Evolutionary conservation across 2,329 filamentous ascomycete genomes (phyloP), one percentile per base, ranked within the genome.

Genomic region (Fusarium falciforme): DNA sequence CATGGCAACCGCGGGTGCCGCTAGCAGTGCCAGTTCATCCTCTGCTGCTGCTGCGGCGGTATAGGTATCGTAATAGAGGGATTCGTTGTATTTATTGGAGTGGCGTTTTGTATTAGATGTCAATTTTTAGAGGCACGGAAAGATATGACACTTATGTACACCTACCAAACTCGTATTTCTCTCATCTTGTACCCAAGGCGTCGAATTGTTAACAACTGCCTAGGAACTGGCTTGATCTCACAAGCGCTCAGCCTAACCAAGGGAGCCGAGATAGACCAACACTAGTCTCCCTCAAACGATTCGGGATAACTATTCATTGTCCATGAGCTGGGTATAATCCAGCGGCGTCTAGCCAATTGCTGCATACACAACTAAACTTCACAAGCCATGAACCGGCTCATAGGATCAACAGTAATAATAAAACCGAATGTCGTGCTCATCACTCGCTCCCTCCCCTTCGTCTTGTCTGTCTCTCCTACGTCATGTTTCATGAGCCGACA

Each of bases 391-490:
- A 20, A 29, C 40, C 27, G 17, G 16, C 49, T 52, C 44, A 20
- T 20, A 47, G 17, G n/a, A 55, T 58, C 35, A 35, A 68, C 33
- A 29, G 40, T 71, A 71, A 71, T 33, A 72, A 74, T 72, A 42
- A 74, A 69, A 61, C 52, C 59, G 55, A 68, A 73, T 68, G 64
- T 55, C 60, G 44, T 71, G 54, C 49, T 74, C 67, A 44, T 74
- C 36, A 52, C 47, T 64, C 67, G 25, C 60, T 33, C 38, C 29
- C 59, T 62, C 61, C 54, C 36, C 54, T 42, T 64, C 47, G 16
- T 20, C 47, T 49, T 22, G 16, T 33, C 55, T 33, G 63, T 72
- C 27, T 14, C 27, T 31, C 12, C 40, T 35, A 40, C 67, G 68
- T 12, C 40, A 31, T 14, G 47, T 61, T 61, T 49, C 52, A 22